These are phyloP conservation scores for Colletotrichum spaethianum DNA, from an alignment of 2,329 filamentous ascomycete genomes.

Conservation along the genomic window DNA sequence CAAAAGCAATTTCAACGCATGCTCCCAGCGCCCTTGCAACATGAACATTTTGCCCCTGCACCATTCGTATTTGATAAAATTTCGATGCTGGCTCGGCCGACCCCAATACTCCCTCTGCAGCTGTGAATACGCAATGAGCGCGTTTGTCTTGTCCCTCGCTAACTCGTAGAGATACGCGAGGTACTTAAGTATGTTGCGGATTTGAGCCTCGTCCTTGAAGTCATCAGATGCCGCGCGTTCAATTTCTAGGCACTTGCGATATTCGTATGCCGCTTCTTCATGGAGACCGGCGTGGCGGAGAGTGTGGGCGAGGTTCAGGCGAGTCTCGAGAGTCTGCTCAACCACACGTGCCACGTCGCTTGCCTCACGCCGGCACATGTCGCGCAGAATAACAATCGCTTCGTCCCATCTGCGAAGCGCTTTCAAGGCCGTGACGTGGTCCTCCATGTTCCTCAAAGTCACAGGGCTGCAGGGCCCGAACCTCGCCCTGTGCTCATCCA, in stretches of 20 bases:
- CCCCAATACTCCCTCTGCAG: conserved; percentile 39
- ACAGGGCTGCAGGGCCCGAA: conserved; percentile 36
- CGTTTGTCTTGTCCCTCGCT: conserved; percentile 23
- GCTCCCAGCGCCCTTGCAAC: conserved; percentile 37
- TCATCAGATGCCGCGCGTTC: conserved; percentile 32
- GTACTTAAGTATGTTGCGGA: conserved; percentile 40
- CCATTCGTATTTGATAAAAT: conserved; percentile 41
- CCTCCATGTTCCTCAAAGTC: conserved; percentile 40
- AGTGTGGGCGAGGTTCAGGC: conserved; percentile 38
- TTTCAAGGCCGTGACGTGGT: conserved; percentile 38
- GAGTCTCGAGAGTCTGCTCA: conserved; percentile 37
- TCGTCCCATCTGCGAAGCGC: conserved; percentile 36
- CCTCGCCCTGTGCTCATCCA: conserved; percentile 37
- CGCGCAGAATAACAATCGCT: conserved; percentile 36
- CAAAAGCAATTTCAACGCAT: conserved; percentile 39
- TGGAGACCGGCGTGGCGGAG: conserved; percentile 29
- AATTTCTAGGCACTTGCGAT: conserved; percentile 42
- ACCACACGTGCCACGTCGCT: conserved; percentile 31
- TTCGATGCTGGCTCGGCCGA: conserved; percentile 27
- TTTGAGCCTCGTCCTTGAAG: conserved; percentile 32
- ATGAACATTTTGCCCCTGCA: conserved; percentile 41
- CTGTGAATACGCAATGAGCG: conserved; percentile 40
- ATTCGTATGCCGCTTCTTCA: conserved; percentile 41
- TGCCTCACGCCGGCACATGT: conserved; percentile 39
- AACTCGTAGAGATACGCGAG: conserved; percentile 42